Percentiles rank a stretch among this genome's conserved stretches.
These are phyloP conservation scores for Persicaria tinctoria DNA, from an alignment of 148 eudicot species.

Conservation along the genomic window DNA sequence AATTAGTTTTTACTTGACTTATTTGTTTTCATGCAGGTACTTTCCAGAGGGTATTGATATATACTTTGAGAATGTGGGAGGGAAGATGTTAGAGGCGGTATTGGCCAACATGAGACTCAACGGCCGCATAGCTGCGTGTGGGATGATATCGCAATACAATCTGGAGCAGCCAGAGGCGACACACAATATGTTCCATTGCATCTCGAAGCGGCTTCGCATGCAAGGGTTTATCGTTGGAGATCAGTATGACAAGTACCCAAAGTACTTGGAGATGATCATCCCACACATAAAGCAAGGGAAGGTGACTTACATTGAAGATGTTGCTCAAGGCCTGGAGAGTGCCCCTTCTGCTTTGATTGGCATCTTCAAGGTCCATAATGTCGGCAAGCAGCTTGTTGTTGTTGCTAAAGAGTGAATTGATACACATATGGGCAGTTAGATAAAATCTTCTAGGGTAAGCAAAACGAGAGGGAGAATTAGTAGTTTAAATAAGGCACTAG, in stretches of 20 bases:
- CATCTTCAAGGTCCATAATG: conserved; percentile 19
- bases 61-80: too few relatives aligned
- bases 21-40: too few relatives aligned
- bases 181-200: conserved; percentile 16
- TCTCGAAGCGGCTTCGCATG: conserved; percentile 19
- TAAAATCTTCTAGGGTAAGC: too few relatives aligned
- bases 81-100: too few relatives aligned
- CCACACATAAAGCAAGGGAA: conserved; percentile 22
- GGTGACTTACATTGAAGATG: conserved; percentile 24
- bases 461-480: too few relatives aligned
- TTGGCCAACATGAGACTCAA: too few relatives aligned
- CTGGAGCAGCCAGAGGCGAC: too few relatives aligned
- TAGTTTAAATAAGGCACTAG: too few relatives aligned
- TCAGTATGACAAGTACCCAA: conserved; percentile 23
- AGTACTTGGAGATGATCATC: conserved; percentile 25
- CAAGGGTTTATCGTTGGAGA: conserved; percentile 24
- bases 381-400: conserved; percentile 24
- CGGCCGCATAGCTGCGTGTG: too few relatives aligned
- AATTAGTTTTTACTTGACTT: neutral
- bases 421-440: too few relatives aligned
- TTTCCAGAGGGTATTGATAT: too few relatives aligned
- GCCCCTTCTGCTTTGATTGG: conserved; percentile 28
- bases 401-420: neutral
- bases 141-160: too few relatives aligned
- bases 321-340: conserved; percentile 24